Base-by-base conservation (phyloP, 2,329 filamentous ascomycete species). In the Alternaria brassicae region DNA sequence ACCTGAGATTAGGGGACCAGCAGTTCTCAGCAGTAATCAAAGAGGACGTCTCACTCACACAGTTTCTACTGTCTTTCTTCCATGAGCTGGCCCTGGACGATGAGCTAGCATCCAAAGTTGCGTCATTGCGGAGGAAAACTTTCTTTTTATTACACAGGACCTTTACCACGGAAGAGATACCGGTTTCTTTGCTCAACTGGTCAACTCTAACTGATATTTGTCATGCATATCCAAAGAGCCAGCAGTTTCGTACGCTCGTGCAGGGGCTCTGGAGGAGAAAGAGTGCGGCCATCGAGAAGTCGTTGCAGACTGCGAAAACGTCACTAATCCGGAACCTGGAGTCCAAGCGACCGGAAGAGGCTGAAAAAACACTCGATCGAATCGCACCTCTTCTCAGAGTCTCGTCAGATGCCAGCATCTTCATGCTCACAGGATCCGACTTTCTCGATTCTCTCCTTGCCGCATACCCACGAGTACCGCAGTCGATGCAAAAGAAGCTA, bases 371-470 rank as follows among this genome's bases (percentile, higher is more conserved):
- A 0, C 79, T 93, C 30, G 82, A 82, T 45, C 80, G 80, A 9
- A 72, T 92, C n/a, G 90, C 88, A 58, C 83, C 87, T 49, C 78
- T 93, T 4, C 78, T 92, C 5, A 83, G 87, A 66, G 82, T 81
- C 6, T 91, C 88, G 5, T 81, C 86, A 0, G 80, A 83, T 23
- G 79, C 79, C 42, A 85, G 83, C 28, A 77, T 80, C 6, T 82
- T 91, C 66, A 89, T 97, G 69, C 85, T 96, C 67, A 90, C 90
- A 0, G 94, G 94, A 1, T 93, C 91, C 50, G 94, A 97, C 77
- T 94, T 95, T 68, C 78, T 97, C 19, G 94, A 97, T 74, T 87
- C 90, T 0, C 82, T 97, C 12, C 81, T 87, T 36, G 80, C 81
- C 49, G 88, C 88, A 61, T 93, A 89, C 76, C 83, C 81, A 48